phyloP scores from a whole-genome alignment of 768 basidiomycete genomes.

The Harrya chromipes region DNA sequence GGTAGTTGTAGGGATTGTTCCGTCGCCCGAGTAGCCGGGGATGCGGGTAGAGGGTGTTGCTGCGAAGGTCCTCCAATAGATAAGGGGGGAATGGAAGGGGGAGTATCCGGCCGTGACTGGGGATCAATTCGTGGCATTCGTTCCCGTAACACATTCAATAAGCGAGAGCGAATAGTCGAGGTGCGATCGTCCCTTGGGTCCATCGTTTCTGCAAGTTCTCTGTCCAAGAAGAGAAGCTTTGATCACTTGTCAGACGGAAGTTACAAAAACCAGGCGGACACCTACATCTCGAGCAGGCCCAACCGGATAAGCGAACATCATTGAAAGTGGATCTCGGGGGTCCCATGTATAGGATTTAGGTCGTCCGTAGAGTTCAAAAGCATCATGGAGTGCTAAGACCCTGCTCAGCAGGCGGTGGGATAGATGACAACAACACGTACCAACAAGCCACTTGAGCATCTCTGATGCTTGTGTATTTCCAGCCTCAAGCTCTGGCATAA shows the following conservation, averaged over 20 bases:
- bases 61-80: constrained; percentile 15
- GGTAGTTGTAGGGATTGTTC: constrained; percentile 25
- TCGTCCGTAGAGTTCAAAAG: constrained; percentile 86
- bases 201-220: constrained; percentile 74
- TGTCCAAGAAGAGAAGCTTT: constrained; percentile 83
- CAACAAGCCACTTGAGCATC: constrained; percentile 89
- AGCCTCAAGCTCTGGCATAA: constrained; percentile 85
- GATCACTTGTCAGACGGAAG: constrained; percentile 14
- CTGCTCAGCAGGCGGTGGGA: constrained; percentile 7
- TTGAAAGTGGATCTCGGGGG: constrained; percentile 70
- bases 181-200: constrained; percentile 80
- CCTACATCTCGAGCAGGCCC: constrained; percentile 81
- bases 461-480: constrained; percentile 65
- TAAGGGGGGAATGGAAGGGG: constrained; percentile 21
- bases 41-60: constrained; percentile 27
- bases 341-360: constrained; percentile 88
- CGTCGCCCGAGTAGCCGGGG: constrained; percentile 13
- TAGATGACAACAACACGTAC: constrained; percentile 40
- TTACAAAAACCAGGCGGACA: constrained; percentile 9
- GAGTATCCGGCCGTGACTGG: constrained; percentile 4
- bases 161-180: constrained; percentile 58
- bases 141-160: constrained; percentile 60
- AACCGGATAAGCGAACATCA: constrained; percentile 95
- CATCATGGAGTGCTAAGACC: constrained; percentile 70
- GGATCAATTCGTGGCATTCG: constrained; percentile 51